Evolutionary conservation across 306 rosid species (phyloP).

Genomic region (Begonia loranthoides): DNA sequence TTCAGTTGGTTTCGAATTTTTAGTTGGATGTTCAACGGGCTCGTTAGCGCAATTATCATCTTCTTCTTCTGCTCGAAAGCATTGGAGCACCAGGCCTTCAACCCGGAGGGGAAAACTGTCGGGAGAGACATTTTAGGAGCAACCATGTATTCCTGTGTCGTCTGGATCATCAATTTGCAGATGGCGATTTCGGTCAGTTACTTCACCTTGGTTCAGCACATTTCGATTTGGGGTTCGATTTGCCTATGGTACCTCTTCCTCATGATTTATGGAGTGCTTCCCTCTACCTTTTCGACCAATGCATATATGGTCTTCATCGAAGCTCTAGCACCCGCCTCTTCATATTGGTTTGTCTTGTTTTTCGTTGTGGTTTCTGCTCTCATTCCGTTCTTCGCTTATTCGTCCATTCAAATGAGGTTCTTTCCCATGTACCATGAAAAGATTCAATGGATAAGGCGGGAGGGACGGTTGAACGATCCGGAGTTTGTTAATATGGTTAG

Average conservation of each 20-base stretch:
- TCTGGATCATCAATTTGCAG: constrained; percentile 93
- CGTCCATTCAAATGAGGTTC: constrained; percentile 66
- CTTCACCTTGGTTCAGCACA: constrained; percentile 90
- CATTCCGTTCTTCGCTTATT: constrained; percentile 56
- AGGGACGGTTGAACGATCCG: constrained; percentile 47
- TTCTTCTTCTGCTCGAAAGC: constrained; percentile 74
- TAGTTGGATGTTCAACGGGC: constrained; percentile 83
- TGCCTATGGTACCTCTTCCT: constrained; percentile 74
- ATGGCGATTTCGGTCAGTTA: constrained; percentile 72
- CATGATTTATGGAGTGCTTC: constrained; percentile 44
- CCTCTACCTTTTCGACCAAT: constrained; percentile 37
- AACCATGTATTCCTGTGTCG: constrained; percentile 66
- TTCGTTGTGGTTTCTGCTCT: constrained; percentile 60
- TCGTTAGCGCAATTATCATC: constrained; percentile 49
- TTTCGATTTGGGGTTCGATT: constrained; percentile 81
- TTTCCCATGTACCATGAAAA: constrained; percentile 68
- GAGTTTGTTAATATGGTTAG: constrained; percentile 41
- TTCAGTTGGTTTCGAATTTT: constrained; percentile 87
- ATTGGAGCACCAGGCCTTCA: constrained; percentile 53
- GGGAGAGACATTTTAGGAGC: constrained; percentile 82
- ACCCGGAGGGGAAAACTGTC: constrained; percentile 48
- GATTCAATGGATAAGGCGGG: constrained; percentile 65
- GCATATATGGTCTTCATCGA: constrained; percentile 66
- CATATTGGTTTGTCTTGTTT: constrained; percentile 54
- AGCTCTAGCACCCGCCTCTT: constrained; percentile 65